Percentiles rank a stretch among this genome's conserved stretches.
phyloP scores from a whole-genome alignment of 2,329 filamentous ascomycete genomes.

The Scytalidium sp. region DNA sequence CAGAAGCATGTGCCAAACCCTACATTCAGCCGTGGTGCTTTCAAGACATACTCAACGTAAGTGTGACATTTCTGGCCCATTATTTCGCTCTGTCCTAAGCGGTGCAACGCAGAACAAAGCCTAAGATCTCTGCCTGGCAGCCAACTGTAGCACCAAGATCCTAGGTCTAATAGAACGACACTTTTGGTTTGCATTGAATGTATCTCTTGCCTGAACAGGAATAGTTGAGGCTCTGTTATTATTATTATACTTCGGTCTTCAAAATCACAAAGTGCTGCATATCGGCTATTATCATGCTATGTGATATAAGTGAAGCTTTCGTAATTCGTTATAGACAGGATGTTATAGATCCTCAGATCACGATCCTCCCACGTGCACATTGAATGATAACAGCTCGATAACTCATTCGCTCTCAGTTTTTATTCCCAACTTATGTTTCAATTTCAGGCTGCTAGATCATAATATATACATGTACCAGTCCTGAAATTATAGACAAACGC shows the following conservation, averaged over 20 bases:
- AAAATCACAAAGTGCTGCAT: too few species aligned
- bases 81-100: constrained; percentile 6
- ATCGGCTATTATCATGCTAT: too few species aligned
- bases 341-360: too few species aligned
- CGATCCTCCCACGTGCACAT: too few species aligned
- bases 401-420: neutral
- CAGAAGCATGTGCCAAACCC: constrained; percentile 68
- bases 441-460: constrained; percentile 60
- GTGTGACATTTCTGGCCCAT: constrained; percentile 35
- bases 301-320: too few species aligned
- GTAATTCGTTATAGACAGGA: too few species aligned
- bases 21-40: constrained; percentile 75
- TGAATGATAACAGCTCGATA: too few species aligned
- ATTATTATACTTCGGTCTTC: too few species aligned
- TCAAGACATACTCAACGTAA: constrained; percentile 93
- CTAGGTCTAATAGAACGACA: too few species aligned
- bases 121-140: constrained; percentile 53
- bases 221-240: too few species aligned
- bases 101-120: constrained; percentile 40
- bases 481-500: constrained; percentile 92
- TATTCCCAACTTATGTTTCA: neutral
- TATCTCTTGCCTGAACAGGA: too few species aligned
- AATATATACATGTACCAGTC: constrained; percentile 79
- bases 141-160: constrained; percentile 32
- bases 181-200: too few species aligned